These are phyloP conservation scores for Closterium sp. DNA, from an alignment of 139 green algal genomes.

Conservation along the genomic window DNA sequence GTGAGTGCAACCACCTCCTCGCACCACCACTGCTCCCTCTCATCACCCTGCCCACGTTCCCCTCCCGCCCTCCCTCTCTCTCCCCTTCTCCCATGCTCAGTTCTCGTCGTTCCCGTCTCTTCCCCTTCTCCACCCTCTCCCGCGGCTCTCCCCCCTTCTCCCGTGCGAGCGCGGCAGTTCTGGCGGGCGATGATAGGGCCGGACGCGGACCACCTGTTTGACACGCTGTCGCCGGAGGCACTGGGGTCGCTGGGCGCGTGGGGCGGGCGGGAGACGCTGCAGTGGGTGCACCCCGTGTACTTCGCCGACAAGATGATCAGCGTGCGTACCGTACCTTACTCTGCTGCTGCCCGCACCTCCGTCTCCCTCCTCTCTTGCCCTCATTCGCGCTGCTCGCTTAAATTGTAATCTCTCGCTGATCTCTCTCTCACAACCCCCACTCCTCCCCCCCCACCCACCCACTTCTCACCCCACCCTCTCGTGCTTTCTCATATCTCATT, in stretches of 20 bases:
- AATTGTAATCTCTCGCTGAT: no score
- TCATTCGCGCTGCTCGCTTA: no score
- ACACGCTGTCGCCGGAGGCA: conserved; percentile 26
- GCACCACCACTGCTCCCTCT: not conserved
- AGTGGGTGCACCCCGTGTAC: conserved; percentile 44
- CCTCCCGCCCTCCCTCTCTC: not conserved
- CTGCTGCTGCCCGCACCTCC: not conserved
- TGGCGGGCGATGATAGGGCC: not conserved
- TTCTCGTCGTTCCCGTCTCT: not conserved
- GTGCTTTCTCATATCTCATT: no score
- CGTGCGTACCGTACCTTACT: not conserved
- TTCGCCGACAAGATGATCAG: conserved; percentile 10
- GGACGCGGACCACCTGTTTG: not conserved
- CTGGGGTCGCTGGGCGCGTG: conserved; percentile 45
- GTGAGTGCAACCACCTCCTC: not conserved
- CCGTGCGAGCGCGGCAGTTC: not conserved
- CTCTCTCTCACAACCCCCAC: no score
- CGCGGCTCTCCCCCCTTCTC: no score
- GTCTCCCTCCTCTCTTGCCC: no score
- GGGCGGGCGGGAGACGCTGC: conserved; percentile 35
- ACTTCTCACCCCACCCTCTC: no score
- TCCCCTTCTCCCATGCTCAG: not conserved
- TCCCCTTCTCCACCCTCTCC: not conserved
- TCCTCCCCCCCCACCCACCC: no score
- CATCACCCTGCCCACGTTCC: no score